A percentile compares a stretch with the other conserved stretches of the same genome.
phyloP scores from a whole-genome alignment of 2,329 filamentous ascomycete genomes.

The Fusarium torreyae region DNA sequence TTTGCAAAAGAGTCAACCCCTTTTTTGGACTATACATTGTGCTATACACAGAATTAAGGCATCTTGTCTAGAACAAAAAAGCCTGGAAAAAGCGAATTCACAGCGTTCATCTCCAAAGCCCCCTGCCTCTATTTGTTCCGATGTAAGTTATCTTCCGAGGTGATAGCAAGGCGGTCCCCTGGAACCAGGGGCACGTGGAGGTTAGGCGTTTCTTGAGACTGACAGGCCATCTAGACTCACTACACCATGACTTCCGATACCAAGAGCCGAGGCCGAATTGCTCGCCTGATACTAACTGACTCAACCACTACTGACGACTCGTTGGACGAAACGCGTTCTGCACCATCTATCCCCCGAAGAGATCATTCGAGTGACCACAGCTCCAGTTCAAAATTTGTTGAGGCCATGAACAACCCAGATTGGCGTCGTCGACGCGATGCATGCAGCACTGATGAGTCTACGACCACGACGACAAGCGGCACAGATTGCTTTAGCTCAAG shows the following conservation, averaged over 20 bases:
- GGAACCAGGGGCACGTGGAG: neutral
- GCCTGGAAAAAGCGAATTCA: constrained; percentile 32
- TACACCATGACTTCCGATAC: constrained; percentile 29
- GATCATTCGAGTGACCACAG: constrained; percentile 41
- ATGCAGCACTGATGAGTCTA: constrained; percentile 16
- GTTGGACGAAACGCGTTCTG: constrained; percentile 28
- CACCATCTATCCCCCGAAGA: constrained; percentile 10
- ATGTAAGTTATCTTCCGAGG: constrained; percentile 7
- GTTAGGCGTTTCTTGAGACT: neutral
- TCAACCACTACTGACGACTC: constrained; percentile 22
- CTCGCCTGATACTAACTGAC: constrained; percentile 18
- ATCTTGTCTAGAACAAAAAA: constrained; percentile 41
- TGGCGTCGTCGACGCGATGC: constrained; percentile 52
- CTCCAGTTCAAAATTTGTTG: constrained; percentile 44
- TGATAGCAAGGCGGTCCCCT: neutral
- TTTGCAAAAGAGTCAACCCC: constrained; percentile 25
- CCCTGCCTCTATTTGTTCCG: neutral
- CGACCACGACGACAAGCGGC: constrained; percentile 10
- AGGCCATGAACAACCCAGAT: constrained; percentile 56
- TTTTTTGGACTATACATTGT: constrained; percentile 49
- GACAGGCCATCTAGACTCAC: neutral
- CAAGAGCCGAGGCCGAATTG: constrained; percentile 16
- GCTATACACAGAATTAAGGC: constrained; percentile 49
- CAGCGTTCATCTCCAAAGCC: constrained; percentile 28
- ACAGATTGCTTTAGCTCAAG: neutral